These are phyloP conservation scores for Pelargonium myrrhifolium DNA, from an alignment of 441 rosid species.

Conservation along the genomic window DNA sequence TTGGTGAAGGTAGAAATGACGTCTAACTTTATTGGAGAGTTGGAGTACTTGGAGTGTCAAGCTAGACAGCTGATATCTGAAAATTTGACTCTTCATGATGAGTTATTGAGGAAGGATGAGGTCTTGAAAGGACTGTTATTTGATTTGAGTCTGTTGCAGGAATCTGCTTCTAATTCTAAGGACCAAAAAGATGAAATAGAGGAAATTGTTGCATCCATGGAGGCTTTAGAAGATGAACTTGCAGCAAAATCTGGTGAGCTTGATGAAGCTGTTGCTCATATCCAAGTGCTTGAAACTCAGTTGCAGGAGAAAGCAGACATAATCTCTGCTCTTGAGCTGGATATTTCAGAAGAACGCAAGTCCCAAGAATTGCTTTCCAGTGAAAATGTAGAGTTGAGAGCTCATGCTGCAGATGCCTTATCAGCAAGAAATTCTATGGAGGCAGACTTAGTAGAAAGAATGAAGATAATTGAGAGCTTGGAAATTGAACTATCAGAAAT, in stretches of 20 bases:
- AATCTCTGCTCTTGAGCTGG: constrained; percentile 45
- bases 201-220: constrained; percentile 53
- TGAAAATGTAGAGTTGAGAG: constrained; percentile 53
- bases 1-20: constrained; percentile 36
- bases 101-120: constrained; percentile 78
- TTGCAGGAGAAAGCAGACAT: constrained; percentile 57
- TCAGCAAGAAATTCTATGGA: constrained; percentile 45
- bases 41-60: constrained; percentile 46
- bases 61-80: constrained; percentile 48
- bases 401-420: constrained; percentile 33
- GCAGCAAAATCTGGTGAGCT: constrained; percentile 53
- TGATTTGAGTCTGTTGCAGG: constrained; percentile 88
- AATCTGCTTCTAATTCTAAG: constrained; percentile 70
- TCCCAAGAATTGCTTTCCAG: constrained; percentile 27
- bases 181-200: constrained; percentile 82
- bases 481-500: constrained; percentile 66
- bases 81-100: constrained; percentile 49
- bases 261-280: constrained; percentile 43
- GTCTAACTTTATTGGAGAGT: constrained; percentile 41
- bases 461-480: constrained; percentile 53
- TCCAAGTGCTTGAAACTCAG: constrained; percentile 54
- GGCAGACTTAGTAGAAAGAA: constrained; percentile 54
- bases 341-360: constrained; percentile 35
- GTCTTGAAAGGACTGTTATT: constrained; percentile 72
- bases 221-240: constrained; percentile 71